Evolutionary conservation across 2,329 filamentous ascomycete genomes (phyloP), one percentile per base, ranked within the genome.

Genomic region (Paraphoma sp.): DNA sequence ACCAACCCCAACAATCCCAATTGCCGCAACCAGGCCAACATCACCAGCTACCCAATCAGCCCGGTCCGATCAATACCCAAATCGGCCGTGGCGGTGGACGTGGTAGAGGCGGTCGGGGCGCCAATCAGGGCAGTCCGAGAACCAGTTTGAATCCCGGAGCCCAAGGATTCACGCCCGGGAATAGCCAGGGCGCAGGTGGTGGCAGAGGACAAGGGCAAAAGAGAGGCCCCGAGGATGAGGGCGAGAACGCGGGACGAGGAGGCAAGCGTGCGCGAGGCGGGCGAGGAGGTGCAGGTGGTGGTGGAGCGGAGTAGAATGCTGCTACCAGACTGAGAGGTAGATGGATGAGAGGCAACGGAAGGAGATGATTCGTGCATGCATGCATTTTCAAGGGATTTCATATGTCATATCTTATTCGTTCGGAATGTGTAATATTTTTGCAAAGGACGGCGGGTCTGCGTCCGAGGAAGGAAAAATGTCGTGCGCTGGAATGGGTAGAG

Each of bases 121-220:
- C 66, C 3, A 62, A 62, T 17, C 64, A 56, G 17, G 62, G 68
- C 2, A 68, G 64, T 12, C 67, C 70, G 0, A 62, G 68, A 1
- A 60, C 63, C 5, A 65, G 62, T 3, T 61, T 79, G 58, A 79
- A 77, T 43, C 70, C 76, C 1, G 66, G 63, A 16, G 77, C 77
- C 1, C 56, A 55, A 47, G 65, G 70, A 5, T 79, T 78, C 46
- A 60, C 68, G n/a, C 76, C 76, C 18, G 33, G 33, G 9, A 10
- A 36, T 3, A 36, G 14, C 14, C 33, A 36, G 33, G 10, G 10
- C 14, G 33, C 10, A 10, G 10, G 14, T 10, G 14, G 33, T 36
- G 33, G 33, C 3, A 10, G 33, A 14, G 33, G 33, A 36, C 33
- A 36, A 14, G 33, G 47, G 47, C n/a, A 36, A 17, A 42, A 42